Base-by-base conservation (phyloP, 805 yeast species). In the Cyberlindnera mrakii region DNA sequence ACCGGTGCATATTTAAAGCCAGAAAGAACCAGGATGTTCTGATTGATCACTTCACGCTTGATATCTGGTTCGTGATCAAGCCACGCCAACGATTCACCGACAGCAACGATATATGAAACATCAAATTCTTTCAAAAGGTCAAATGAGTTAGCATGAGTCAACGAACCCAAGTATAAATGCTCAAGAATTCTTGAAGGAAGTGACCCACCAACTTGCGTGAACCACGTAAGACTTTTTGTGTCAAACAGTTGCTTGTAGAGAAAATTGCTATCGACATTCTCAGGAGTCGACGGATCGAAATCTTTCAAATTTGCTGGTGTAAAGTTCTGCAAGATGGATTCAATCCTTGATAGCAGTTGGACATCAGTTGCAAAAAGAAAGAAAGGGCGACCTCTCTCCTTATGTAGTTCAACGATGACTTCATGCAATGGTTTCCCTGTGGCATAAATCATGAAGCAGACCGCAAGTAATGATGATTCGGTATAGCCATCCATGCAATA, bases 401-500 rank as follows among this genome's bases (percentile, higher is more conserved):
- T 50, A 59, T 89, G 96, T 41, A 87, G 62, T 45, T 74, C 72
- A 16, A 83, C 55, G 47, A 84, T 68, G 1, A 89, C 90, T 33
- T 82, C 80, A 23, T 83, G 80, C 11, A 86, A 62, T 0, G 75
- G 51, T 16, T 78, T 56, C 33, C 82, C 78, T 42, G 81, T 74
- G 2, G 85, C 60, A 62, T 82, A 91, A 45, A 91, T 83, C 44
- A 84, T 51, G 53, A 76, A 90, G 43, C 89, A 75, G 30, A 87
- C 65, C 0, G 78, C 75, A 33, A 90, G 62, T n/a, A 91, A 70
- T 5, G 96, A 79, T 40, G 90, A 83, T 57, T 89, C 96, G 0
- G 96, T 87, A 62, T 90, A 91, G 0, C 98, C 98, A 63, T 91
- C 96, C 2, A 85, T 76, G 56, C 96, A 88, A 58, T 79, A 82